Percentiles rank a stretch among this genome's conserved stretches.
These are phyloP conservation scores for Cryoendolithus antarcticus DNA, from an alignment of 2,329 filamentous ascomycete species.

Conservation along the genomic window DNA sequence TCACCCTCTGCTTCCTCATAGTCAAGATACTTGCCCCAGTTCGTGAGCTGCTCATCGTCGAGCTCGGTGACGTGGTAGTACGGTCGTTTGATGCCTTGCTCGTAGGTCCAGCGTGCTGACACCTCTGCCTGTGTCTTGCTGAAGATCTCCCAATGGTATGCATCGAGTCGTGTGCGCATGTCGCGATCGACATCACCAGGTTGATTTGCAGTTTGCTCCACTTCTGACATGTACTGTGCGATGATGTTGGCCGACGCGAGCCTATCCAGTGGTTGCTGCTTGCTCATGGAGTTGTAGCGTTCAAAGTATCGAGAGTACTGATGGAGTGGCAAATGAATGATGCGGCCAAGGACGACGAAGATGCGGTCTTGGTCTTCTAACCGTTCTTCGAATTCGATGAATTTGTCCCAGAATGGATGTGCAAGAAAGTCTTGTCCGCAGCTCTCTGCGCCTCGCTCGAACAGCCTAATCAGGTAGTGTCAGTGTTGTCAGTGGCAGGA, in stretches of 20 bases:
- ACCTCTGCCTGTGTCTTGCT: slow-evolving; percentile 74
- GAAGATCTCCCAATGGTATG: slow-evolving; percentile 69
- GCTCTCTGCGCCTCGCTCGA: slow-evolving; percentile 73
- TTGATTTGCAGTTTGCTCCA: slow-evolving; percentile 57
- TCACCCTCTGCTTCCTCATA: slow-evolving; percentile 84
- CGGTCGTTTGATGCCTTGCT: slow-evolving; percentile 85
- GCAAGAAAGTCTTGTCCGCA: slow-evolving; percentile 89
- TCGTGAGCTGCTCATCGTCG: slow-evolving; percentile 68
- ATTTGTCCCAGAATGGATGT: slow-evolving; percentile 98
- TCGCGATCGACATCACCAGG: slow-evolving; percentile 67
- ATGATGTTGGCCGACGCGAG: slow-evolving; percentile 59
- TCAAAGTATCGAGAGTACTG: slow-evolving; percentile 94
- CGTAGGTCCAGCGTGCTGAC: slow-evolving; percentile 86
- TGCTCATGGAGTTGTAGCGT: slow-evolving; percentile 66
- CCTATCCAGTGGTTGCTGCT: slow-evolving; percentile 59
- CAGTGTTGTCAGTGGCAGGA: slow-evolving; percentile 20
- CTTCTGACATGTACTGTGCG: slow-evolving; percentile 55
- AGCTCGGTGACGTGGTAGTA: slow-evolving; percentile 96
- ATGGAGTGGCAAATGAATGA: slow-evolving; percentile 86
- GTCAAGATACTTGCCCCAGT: slow-evolving; percentile 94
- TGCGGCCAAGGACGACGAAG: slow-evolving; percentile 67
- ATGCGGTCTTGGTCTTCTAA: slow-evolving; percentile 74
- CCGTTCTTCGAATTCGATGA: slow-evolving; percentile 91
- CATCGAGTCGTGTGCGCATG: slow-evolving; percentile 66
- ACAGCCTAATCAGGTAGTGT: slow-evolving; percentile 51